Conservation (phyloP, 169 alveolate species). For the Cryptosporidium ryanae region DNA sequence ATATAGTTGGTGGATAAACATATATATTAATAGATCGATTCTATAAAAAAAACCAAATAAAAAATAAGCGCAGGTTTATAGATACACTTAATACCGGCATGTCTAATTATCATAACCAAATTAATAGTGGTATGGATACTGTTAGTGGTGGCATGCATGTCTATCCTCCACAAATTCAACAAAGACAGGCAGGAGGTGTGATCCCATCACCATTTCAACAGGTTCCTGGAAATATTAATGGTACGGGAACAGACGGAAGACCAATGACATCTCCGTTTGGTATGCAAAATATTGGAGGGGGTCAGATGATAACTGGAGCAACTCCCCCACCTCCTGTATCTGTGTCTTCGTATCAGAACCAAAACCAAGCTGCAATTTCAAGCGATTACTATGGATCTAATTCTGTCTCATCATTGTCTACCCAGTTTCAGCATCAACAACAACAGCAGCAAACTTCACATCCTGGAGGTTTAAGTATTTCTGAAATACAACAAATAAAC, state of each 20-base stretch:
- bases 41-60: too few species aligned
- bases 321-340: neutral
- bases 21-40: too few species aligned
- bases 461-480: slow-evolving; percentile 9
- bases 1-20: too few species aligned
- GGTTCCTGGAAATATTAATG: slow-evolving; percentile 5
- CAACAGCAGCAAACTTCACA: neutral
- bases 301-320: neutral
- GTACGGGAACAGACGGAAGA: neutral
- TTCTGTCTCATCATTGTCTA: neutral
- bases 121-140: neutral
- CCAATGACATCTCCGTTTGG: slow-evolving; percentile 41
- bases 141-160: too few species aligned
- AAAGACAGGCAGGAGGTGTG: slow-evolving; percentile 28
- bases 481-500: slow-evolving; percentile 61
- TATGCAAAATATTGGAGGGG: slow-evolving; percentile 14
- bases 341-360: neutral
- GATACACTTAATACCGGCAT: too few species aligned
- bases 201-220: slow-evolving; percentile 59
- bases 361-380: slow-evolving; percentile 1
- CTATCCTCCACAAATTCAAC: slow-evolving; percentile 17
- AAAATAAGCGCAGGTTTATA: too few species aligned
- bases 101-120: too few species aligned
- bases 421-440: neutral
- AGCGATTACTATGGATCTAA: slow-evolving; percentile 12